Base-by-base conservation (phyloP, 2,329 filamentous ascomycete species). In the Hypocrella siamensis region DNA sequence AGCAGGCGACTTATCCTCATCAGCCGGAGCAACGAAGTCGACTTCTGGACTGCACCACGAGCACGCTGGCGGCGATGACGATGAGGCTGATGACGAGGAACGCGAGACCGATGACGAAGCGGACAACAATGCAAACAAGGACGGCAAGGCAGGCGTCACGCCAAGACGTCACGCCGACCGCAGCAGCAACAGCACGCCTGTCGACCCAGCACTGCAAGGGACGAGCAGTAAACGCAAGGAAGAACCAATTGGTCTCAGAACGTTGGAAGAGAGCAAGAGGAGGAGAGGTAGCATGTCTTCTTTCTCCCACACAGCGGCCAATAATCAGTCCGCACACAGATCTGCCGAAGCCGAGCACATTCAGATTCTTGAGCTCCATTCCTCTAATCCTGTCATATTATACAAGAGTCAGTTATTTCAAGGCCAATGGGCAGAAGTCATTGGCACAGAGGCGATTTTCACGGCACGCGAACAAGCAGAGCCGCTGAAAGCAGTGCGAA, bases 391-490 rank as follows among this genome's bases (percentile, higher is more conserved):
- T 0, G 60, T 93, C 18, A 66, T 93, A 36, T 79, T 79, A 16
- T 92, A 92, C 54, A 69, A 78, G 35, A 80, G 79, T 19, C 71
- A 77, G 38, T 60, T 92, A 16, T 90, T 86, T 48, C 75, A 73
- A 40, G 88, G 84, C 40, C 60, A 72, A 28, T 96, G 88, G 88
- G 70, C 73, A 9, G 74, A 81, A 38, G 79, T 84, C 37, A 70
- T 93, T 27, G 88, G 88, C 22, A 93, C 85, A 0, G 83, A 92
- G 42, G 60, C 86, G 40, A 69, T 93, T 26, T 78, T 94, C 44
- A 66, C 65, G 2, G 55, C 54, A 12, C 67, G 63, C 31, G 43
- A 54, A 25, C 33, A 35, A 11, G 14, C 18, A 4, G 15, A 33
- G 15, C 18, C 38, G 14, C 49, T 63, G 3, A 61, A 64, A 4